Base-by-base conservation (phyloP, 345 rosid species). In the Geranium rotundifolium region DNA sequence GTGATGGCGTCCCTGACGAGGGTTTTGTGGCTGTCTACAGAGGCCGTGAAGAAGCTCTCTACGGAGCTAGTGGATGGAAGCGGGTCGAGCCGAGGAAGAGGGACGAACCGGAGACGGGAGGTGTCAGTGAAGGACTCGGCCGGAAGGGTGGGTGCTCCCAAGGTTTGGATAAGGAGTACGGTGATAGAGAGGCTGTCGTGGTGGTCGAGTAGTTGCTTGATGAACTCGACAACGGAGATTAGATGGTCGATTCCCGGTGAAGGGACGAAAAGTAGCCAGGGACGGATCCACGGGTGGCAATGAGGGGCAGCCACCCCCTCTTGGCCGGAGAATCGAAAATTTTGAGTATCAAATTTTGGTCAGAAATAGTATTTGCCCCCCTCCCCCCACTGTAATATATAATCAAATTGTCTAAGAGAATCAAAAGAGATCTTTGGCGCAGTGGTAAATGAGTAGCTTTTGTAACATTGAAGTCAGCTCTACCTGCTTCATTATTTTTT, bases 241-340 rank as follows among this genome's bases (percentile, higher is more conserved):
- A 84, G 69, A 61, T 86, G 89, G 71, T 87, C 89, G 0, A 68
- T 68, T 12, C 71, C 82, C 5, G 86, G 80, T n/a, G 69, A 65
- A 19, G 89, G 86, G 29, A 84, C 69, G 66, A 84, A 68, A 14
- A 81, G 60, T 0, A 84, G 73, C 69, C n/a, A n/a, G n/a, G n/a
- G n/a, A n/a, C n/a, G n/a, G n/a, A n/a, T n/a, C n/a, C n/a, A n/a
- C n/a, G n/a, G n/a, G n/a, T n/a, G n/a, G n/a, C n/a, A n/a, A n/a
- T n/a, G n/a, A n/a, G n/a, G n/a, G n/a, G n/a, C n/a, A n/a, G n/a
- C n/a, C n/a, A n/a, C n/a, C n/a, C n/a, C n/a, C n/a, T n/a, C n/a
- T n/a, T n/a, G n/a, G n/a, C n/a, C n/a, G n/a, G n/a, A n/a, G n/a
- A n/a, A n/a, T n/a, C n/a, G n/a, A n/a, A n/a, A n/a, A n/a, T n/a